Conservation (phyloP, 371 early-diverging fungal species). For the Antonospora locustae region DNA sequence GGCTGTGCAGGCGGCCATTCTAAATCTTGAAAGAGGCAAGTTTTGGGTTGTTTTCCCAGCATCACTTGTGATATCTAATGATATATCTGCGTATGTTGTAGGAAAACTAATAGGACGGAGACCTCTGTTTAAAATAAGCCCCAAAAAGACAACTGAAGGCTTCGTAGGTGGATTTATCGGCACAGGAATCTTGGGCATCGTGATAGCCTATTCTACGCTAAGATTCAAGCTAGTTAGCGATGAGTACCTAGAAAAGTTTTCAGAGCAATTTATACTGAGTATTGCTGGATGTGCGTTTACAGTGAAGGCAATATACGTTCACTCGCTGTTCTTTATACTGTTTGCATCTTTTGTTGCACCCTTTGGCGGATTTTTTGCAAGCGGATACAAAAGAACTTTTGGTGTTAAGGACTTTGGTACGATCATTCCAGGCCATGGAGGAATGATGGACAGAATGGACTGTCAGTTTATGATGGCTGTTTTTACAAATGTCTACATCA, state of each 20-base stretch:
- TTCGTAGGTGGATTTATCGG: slow-evolving; percentile 77
- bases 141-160: slow-evolving; percentile 99
- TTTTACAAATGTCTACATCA: slow-evolving; percentile 70
- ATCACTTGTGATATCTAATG: slow-evolving; percentile 81
- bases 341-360: slow-evolving; percentile 92
- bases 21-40: slow-evolving; percentile 85
- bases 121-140: slow-evolving; percentile 76
- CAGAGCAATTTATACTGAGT: not conserved
- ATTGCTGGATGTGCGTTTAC: not conserved
- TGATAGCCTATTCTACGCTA: slow-evolving; percentile 56
- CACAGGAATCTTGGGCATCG: slow-evolving; percentile 68
- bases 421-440: slow-evolving; percentile 77
- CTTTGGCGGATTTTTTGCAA: slow-evolving; percentile 96
- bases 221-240: slow-evolving; percentile 16
- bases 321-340: slow-evolving; percentile 68
- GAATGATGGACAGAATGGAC: slow-evolving; percentile 90
- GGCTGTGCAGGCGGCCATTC: slow-evolving; percentile 75
- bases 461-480: slow-evolving; percentile 87
- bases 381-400: slow-evolving; percentile 81
- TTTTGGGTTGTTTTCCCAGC: slow-evolving; percentile 80
- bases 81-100: slow-evolving; percentile 84
- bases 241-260: not conserved
- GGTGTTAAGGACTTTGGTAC: slow-evolving; percentile 92
- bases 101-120: slow-evolving; percentile 81
- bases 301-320: slow-evolving; percentile 64